A percentile compares a stretch with the other conserved stretches of the same genome.
Conservation (phyloP, 345 rosid species). For the Litchi chinensis region DNA sequence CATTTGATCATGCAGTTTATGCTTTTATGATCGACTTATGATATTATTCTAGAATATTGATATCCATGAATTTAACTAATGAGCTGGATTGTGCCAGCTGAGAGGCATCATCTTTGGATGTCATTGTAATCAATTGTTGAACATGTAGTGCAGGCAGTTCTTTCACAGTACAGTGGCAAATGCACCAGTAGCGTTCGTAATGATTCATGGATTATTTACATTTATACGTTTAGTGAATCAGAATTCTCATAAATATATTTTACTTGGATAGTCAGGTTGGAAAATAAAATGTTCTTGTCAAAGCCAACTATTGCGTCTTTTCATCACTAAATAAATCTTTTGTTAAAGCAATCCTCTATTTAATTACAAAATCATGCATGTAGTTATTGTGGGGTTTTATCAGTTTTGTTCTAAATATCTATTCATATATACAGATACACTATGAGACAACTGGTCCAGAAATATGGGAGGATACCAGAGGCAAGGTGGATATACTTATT, state of each 20-base stretch:
- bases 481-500: conserved; percentile 77
- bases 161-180: neutral
- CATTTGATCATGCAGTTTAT: neutral
- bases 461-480: conserved; percentile 84
- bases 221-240: too few species aligned
- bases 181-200: too few species aligned
- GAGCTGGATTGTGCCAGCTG: neutral
- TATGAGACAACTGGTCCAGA: conserved; percentile 91
- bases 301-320: too few species aligned
- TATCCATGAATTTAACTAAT: neutral
- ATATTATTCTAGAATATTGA: neutral
- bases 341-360: conserved; percentile 1
- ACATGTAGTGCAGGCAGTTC: neutral
- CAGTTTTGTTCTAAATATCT: neutral
- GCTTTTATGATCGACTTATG: neutral
- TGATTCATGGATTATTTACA: too few species aligned
- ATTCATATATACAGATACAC: conserved; percentile 60
- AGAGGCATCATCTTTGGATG: too few species aligned
- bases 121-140: neutral
- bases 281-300: too few species aligned
- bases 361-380: neutral
- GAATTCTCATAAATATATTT: too few species aligned
- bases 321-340: neutral
- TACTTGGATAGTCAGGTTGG: too few species aligned
- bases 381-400: neutral